Base-by-base conservation (phyloP, 371 early-diverging fungal species). In the Circinella minor region DNA sequence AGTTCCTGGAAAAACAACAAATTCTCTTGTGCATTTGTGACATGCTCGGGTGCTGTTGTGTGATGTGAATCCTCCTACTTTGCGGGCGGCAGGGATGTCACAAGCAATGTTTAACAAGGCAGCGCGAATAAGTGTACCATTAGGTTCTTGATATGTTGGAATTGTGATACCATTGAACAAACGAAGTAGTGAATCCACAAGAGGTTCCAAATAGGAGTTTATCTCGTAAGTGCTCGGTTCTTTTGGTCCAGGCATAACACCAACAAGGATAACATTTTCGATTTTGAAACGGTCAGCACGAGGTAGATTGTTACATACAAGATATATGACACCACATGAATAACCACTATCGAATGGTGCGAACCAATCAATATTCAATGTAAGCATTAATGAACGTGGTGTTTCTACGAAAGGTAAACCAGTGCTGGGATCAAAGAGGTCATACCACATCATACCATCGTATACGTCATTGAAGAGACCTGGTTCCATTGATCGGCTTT, bases 351-450 rank as follows among this genome's bases (percentile, higher is more conserved):
- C 34, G 43, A 59, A 74, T 0, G 67, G 55, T 39, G 66, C 46
- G 37, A 74, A 74, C 68, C 71, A 71, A 37, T 74, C 71, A 7
- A 65, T 14, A 37, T 71, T 74, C 3, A 68, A 4, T 2, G 67
- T 63, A 5, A 69, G 38, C 64, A 70, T 15, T 6, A 68, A 27
- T 34, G 67, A 66, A 10, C 55, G 51, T 15, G 37, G 27, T 14
- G 34, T 43, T 36, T 57, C 67, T 9, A 55, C 7, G 34, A 55
- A 66, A 6, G 39, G 17, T 9, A 36, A 9, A 15, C n/a, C 38
- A 20, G 9, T 36, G 4, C 7, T 17, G 47, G 48, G 43, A 43
- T 43, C 59, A 37, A 17, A 1, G 7, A 66, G 13, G 7, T 55
- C 34, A 1, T 20, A 7, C 67, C 67, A 66, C 36, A 55, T 34